Conservation (phyloP, 345 rosid species). For the Eucalyptus sp. region DNA sequence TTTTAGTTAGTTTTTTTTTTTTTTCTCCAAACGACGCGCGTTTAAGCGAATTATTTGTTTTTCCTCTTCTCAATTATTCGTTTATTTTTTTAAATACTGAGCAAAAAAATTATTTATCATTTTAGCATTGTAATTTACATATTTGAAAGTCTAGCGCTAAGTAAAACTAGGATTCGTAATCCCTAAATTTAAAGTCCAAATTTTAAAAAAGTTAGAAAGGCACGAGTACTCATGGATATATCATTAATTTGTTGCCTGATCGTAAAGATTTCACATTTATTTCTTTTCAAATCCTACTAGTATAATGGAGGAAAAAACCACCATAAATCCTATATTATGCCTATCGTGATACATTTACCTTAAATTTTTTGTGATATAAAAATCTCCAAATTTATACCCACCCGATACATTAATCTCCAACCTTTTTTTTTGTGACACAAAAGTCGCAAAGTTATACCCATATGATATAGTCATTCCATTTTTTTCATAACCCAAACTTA, state of each 20-base stretch:
- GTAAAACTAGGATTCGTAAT: neutral
- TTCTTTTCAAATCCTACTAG: neutral
- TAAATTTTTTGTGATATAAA: too few relatives aligned
- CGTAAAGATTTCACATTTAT: neutral
- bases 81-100: neutral
- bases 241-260: neutral
- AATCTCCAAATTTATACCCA: too few relatives aligned
- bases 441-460: too few relatives aligned
- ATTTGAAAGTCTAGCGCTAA: neutral
- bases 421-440: too few relatives aligned
- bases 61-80: neutral
- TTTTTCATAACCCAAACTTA: too few relatives aligned
- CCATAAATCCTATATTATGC: too few relatives aligned
- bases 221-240: neutral
- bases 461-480: accelerated
- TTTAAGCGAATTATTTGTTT: neutral
- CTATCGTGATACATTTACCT: too few relatives aligned
- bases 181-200: neutral
- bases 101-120: neutral
- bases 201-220: neutral
- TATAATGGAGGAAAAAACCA: too few relatives aligned
- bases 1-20: neutral
- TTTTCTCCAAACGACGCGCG: neutral
- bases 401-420: too few relatives aligned
- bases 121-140: neutral